Evolutionary conservation across 1,284 basidiomycete species (phyloP), one percentile per base, ranked within the genome.

Genomic region (Mycena sp.): DNA sequence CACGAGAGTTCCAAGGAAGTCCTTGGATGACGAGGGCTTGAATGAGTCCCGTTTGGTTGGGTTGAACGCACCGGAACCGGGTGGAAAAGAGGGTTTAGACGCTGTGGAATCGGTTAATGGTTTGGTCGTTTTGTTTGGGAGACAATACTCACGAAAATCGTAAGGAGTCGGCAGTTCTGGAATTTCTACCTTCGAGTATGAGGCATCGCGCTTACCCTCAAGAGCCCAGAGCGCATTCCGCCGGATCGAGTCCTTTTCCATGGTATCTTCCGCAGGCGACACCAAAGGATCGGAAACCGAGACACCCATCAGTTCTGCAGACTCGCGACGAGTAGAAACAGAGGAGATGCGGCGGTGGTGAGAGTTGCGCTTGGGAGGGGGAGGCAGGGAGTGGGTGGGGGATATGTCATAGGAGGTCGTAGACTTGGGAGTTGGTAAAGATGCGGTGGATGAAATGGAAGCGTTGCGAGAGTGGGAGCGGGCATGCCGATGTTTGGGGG

Each of bases 221-320:
- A 94, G 83, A 1, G 92, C 87, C 84, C 85, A 89, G 29, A 94
- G 84, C 16, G 92, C 92, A 35, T 90, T 84, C 12, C 91, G 86
- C 52, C 91, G 88, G 48, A 92, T 83, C 10, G 89, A 91, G 69
- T 92, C 91, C 75, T 86, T 90, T 72, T 91, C 90, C 23, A 86
- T 88, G 29, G 89, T 71, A 69, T 89, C 87, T 17, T 90, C 87
- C 0, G 85, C 83, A 48, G 79, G 76, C 0, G 84, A 83, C 6
- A 80, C 67, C 1, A 87, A 83, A 21, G 90, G 80, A 62, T 88
- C 84, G 12, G 89, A 86, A 43, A 92, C 77, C 30, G 88, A 77
- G 14, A 92, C 83, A 44, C 92, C 92, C 92, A 94, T 94, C 72
- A 94, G 81, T 69, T 94, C 92, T 7, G 90, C 91, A 14, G 91